phyloP scores from a whole-genome alignment of 2,329 filamentous ascomycete genomes.

The Cytospora paraplurivora region DNA sequence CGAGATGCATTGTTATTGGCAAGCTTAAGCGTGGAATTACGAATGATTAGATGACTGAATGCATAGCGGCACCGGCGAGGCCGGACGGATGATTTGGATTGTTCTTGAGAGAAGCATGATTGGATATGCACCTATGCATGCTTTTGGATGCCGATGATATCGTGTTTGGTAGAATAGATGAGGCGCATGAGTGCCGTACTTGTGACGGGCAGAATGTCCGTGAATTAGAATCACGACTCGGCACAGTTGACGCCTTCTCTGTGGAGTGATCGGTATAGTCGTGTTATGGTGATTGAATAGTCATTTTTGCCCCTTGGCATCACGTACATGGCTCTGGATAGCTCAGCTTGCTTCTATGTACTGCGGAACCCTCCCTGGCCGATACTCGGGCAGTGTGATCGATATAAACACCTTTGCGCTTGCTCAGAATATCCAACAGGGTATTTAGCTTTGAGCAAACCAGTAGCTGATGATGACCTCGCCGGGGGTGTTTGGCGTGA shows the following conservation, averaged over 20 bases:
- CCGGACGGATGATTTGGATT: slow-evolving; percentile 4
- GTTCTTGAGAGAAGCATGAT: background rate
- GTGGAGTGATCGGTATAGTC: too few relatives aligned
- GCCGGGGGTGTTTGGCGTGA: too few relatives aligned
- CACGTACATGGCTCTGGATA: too few relatives aligned
- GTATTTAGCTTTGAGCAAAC: too few relatives aligned
- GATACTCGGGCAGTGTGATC: too few relatives aligned
- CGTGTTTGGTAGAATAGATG: slow-evolving; percentile 6
- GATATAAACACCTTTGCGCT: too few relatives aligned
- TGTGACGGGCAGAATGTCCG: slow-evolving; percentile 7
- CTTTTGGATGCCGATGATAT: background rate
- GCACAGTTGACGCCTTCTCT: background rate
- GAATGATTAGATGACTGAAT: slow-evolving; percentile 16
- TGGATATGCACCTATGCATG: slow-evolving; percentile 4
- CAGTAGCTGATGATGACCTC: too few relatives aligned
- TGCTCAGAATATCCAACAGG: too few relatives aligned
- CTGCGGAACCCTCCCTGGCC: too few relatives aligned
- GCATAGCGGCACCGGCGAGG: background rate
- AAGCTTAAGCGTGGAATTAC: slow-evolving; percentile 7
- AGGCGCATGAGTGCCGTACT: slow-evolving; percentile 1
- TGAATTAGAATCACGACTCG: background rate
- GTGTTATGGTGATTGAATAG: too few relatives aligned
- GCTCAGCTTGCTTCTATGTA: too few relatives aligned
- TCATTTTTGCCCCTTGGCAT: too few relatives aligned
- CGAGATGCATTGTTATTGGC: background rate